Percentiles rank a stretch among this genome's conserved stretches.
phyloP scores from a whole-genome alignment of 805 yeast genomes.

The Dipodascopsis tothii region DNA sequence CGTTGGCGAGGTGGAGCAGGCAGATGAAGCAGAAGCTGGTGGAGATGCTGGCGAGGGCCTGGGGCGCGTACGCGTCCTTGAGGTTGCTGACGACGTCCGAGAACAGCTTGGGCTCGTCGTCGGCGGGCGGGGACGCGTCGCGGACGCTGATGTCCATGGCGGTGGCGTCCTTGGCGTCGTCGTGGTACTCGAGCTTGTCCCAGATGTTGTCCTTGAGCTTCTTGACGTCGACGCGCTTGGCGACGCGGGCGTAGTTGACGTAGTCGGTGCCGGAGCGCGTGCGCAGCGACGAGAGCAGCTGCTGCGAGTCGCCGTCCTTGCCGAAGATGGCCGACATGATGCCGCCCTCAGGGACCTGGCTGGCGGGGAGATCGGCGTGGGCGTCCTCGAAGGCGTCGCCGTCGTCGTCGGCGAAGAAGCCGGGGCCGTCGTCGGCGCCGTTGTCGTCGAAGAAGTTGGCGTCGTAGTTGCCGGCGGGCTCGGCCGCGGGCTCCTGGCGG shows the following conservation, averaged over 20 bases:
- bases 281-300: slow-evolving; percentile 1
- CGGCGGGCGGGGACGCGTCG: slow-evolving; percentile 14
- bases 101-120: slow-evolving; percentile 28
- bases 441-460: slow-evolving; percentile 33
- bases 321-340: background rate
- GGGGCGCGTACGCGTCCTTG: slow-evolving; percentile 46
- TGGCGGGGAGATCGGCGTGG: slow-evolving; percentile 2
- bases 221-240: slow-evolving; percentile 73
- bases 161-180: slow-evolving; percentile 15
- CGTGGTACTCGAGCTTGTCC: slow-evolving; percentile 38
- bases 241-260: slow-evolving; percentile 56
- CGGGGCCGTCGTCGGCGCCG: slow-evolving; percentile 34
- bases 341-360: slow-evolving; percentile 2
- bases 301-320: background rate
- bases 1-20: slow-evolving; percentile 77
- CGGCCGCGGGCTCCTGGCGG: slow-evolving; percentile 15
- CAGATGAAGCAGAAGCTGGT: slow-evolving; percentile 84
- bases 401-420: slow-evolving; percentile 31
- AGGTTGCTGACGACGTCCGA: slow-evolving; percentile 46
- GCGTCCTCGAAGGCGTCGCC: slow-evolving; percentile 9
- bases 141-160: slow-evolving; percentile 19
- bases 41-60: slow-evolving; percentile 58
- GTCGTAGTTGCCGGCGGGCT: slow-evolving; percentile 16
- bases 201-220: slow-evolving; percentile 68
- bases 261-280: slow-evolving; percentile 24